Base-by-base conservation (phyloP, 2,329 filamentous ascomycete species). In the Xylariaceae sp. region DNA sequence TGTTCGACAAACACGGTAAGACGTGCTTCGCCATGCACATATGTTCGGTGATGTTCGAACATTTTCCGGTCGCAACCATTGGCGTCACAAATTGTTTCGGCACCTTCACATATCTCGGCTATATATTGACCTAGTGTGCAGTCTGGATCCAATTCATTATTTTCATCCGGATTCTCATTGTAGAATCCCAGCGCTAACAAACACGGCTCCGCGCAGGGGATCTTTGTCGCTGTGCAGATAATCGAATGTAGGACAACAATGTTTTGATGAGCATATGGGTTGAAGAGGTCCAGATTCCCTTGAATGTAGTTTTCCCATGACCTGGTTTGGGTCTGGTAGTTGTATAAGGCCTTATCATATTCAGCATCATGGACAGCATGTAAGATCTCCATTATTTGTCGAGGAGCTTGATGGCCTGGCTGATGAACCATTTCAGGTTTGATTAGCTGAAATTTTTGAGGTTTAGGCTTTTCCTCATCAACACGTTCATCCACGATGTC, bases 231-330 rank as follows among this genome's bases (percentile, higher is more conserved):
- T 0, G 90, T 96, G 61, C 91, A 97, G 38, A 96, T 91, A 18
- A 93, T 81, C 13, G 91, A 97, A 65, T 94, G 94, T 8, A 98
- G 70, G 2, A 97, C 87, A 9, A 94, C 89, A 45, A 98, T 96
- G 57, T 93, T 95, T 57, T 98, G 93, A 58, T 98, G 94, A 1
- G 89, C 87, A 59, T 89, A 93, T 0, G 94, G 93, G 59, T 98
- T 89, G 54, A 96, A 98, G 2, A 97, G 74, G 56, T 94, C 86
- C 24, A 86, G 72, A 52, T 93, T 94, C 12, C 88, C 89, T 38
- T 91, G 83, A 17, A 96, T 84, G 56, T 95, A 95, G 19, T 88
- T 87, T 60, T 98, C 93, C 93, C 93, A 98, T 53, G 96, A 90
- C 22, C 88, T 81, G 42, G 89, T 95, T 60, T 97, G 91, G 0